Conservation (phyloP, 2,329 filamentous ascomycete species). For the Fusarium agapanthi region DNA sequence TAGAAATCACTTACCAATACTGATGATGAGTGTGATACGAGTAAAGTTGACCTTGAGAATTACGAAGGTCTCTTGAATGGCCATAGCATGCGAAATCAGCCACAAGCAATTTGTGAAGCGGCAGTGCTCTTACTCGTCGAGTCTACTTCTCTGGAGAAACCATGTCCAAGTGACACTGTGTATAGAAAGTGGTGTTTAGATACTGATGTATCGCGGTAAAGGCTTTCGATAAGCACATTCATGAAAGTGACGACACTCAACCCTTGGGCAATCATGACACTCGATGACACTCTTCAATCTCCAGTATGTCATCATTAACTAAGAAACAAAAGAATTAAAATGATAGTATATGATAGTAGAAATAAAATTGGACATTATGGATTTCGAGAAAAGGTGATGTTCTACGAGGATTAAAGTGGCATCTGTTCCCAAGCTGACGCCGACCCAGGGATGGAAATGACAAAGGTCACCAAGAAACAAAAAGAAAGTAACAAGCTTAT, state of each 20-base stretch:
- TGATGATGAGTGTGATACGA: background rate
- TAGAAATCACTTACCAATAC: background rate
- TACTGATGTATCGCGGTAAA: background rate
- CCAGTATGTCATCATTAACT: background rate
- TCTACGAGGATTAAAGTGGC: too few relatives aligned
- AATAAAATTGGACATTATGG: background rate
- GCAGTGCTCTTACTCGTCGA: too few relatives aligned
- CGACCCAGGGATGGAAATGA: background rate
- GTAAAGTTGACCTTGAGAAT: background rate
- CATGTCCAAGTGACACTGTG: too few relatives aligned
- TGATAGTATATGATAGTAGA: fast-evolving
- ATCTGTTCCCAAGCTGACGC: background rate
- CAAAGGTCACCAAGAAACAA: background rate
- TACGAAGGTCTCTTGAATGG: background rate
- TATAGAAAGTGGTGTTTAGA: background rate
- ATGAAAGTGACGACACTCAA: too few relatives aligned
- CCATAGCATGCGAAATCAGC: background rate
- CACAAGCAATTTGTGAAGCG: background rate
- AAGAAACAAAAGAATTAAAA: fast-evolving
- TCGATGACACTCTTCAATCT: background rate
- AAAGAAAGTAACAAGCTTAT: background rate
- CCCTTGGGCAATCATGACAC: background rate
- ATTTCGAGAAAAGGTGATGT: background rate
- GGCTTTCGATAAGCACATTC: background rate
- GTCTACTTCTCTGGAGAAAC: background rate